Conservation (phyloP, 2,329 filamentous ascomycete genomes). For the Laburnicola sp. region DNA sequence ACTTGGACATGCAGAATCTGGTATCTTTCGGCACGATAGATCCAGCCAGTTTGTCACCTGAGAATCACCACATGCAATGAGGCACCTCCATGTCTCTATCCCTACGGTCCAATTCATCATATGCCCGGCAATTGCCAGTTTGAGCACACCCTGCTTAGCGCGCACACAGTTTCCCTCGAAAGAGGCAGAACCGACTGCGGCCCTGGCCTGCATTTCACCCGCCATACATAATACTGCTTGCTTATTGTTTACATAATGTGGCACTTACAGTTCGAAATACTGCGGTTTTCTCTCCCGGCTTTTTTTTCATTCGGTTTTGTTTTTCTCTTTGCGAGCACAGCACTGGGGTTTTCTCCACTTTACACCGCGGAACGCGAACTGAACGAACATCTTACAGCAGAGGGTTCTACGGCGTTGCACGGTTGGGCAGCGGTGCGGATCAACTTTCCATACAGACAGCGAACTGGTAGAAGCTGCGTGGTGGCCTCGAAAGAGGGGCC, state of each 20-base stretch:
- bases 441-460: slow-evolving; percentile 26
- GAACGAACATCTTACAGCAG: slow-evolving; percentile 40
- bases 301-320: slow-evolving; percentile 18
- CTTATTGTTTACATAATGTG: slow-evolving; percentile 28
- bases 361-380: slow-evolving; percentile 42
- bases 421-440: slow-evolving; percentile 24
- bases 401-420: slow-evolving; percentile 40
- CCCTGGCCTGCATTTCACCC: slow-evolving; percentile 19
- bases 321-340: slow-evolving; percentile 23
- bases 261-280: slow-evolving; percentile 34
- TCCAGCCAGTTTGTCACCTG: slow-evolving; percentile 48
- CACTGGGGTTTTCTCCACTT: slow-evolving; percentile 20
- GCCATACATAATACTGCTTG: slow-evolving; percentile 32
- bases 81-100: slow-evolving; percentile 12
- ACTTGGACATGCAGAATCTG: slow-evolving; percentile 51
- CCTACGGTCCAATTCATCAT: slow-evolving; percentile 25
- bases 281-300: slow-evolving; percentile 20
- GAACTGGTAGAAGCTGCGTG: slow-evolving; percentile 39
- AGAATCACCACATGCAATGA: slow-evolving; percentile 42
- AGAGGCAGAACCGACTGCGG: slow-evolving; percentile 24
- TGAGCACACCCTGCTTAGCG: slow-evolving; percentile 19
- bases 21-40: slow-evolving; percentile 54
- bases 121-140: slow-evolving; percentile 38
- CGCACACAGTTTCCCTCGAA: slow-evolving; percentile 26
- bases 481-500: slow-evolving; percentile 13